Base-by-base conservation (phyloP, 805 yeast genomes). In the Candida hispaniensis region DNA sequence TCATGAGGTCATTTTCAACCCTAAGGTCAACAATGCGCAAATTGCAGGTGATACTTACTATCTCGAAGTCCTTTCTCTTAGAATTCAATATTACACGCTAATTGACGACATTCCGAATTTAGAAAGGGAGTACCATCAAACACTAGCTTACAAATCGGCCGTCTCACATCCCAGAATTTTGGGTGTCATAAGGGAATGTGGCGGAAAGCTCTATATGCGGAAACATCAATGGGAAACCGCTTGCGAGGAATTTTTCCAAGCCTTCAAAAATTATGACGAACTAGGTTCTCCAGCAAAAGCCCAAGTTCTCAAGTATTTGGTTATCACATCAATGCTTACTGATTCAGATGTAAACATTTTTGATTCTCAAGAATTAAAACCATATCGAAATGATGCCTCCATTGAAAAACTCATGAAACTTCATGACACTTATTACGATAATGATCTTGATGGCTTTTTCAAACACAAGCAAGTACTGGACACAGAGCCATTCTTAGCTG, bases 151-250 rank as follows among this genome's bases (percentile, higher is more conserved):
- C 13, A 66, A 69, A 6, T 61, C 74, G 0, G 79, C 81, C 11
- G 36, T 34, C 14, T 79, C 85, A 1, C 93, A 82, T 48, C 85
- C 93, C 1, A 61, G 67, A 30, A 73, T 78, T 16, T 61, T 74
- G 53, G 94, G 88, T 1, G 68, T 76, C n/a, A 67, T 81, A 15
- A 66, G 72, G 42, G 88, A 80, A 51, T 75, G 82, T 44, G 81
- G 83, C 0, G 93, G 85, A 2, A 67, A 72, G 35, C 64, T 80
- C 43, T 66, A 69, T 32, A 73, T 79, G 65, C 61, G 68, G 41
- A 66, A 69, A 30, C 67, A 41, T 15, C 69, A 73, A 42, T 80
- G 67, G 61, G 71, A 66, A 19, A 54, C 53, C 30, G 83, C 81
- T 0, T 60, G 74, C 7, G 63, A 64, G 38, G 66, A 60, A 39